Conservation (phyloP, 495 filamentous ascomycete species). For the Hypoxylon lenormandii region DNA sequence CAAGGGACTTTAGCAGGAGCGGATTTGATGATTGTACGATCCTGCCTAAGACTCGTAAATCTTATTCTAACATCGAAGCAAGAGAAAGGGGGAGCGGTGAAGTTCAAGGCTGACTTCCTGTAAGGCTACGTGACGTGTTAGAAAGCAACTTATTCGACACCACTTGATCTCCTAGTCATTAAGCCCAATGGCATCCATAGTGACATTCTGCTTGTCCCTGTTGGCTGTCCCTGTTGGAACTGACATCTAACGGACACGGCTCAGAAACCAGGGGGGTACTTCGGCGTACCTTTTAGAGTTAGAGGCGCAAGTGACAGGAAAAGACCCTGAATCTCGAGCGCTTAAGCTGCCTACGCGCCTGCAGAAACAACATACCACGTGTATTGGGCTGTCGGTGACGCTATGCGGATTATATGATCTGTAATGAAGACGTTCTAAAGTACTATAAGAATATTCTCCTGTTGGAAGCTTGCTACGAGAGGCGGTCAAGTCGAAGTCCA, state of each 20-base stretch:
- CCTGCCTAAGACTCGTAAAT: not conserved
- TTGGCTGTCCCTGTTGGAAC: constrained; percentile 13
- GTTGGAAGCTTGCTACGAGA: constrained; percentile 16
- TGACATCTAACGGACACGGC: constrained; percentile 5
- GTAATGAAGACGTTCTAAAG: not conserved
- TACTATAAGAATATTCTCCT: not conserved
- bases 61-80: constrained; percentile 13
- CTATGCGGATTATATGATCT: not conserved
- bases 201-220: constrained; percentile 8
- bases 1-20: not conserved
- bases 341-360: constrained; percentile 27
- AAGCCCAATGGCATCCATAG: constrained; percentile 20
- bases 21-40: constrained; percentile 3
- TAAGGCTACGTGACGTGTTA: constrained; percentile 16
- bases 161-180: constrained; percentile 1
- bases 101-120: constrained; percentile 15
- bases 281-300: constrained; percentile 2
- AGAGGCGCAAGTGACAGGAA: constrained; percentile 4
- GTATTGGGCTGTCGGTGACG: constrained; percentile 1
- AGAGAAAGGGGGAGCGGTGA: constrained; percentile 31
- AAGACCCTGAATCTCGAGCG: constrained; percentile 9
- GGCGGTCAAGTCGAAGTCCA: not conserved
- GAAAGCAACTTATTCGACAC: constrained; percentile 9
- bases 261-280: constrained; percentile 17
- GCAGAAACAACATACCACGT: constrained; percentile 26